Evolutionary conservation across 371 early-diverging fungal genomes (phyloP).

Genomic region (Apophysomyces sp.): DNA sequence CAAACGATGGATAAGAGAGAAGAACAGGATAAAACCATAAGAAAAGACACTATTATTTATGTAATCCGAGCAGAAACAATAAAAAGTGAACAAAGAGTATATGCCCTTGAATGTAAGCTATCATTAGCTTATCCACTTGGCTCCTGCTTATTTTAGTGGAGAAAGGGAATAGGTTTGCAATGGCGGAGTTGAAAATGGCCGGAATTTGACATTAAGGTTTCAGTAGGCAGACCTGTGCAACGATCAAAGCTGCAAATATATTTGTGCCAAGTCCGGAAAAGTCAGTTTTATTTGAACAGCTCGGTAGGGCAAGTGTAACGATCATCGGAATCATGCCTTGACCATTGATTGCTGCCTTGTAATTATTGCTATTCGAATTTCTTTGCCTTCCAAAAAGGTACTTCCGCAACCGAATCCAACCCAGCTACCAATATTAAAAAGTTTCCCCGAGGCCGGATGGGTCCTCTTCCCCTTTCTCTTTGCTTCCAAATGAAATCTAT

Average conservation of each 20-base stretch:
- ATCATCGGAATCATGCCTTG: background rate
- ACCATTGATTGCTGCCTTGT: background rate
- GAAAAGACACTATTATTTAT: background rate
- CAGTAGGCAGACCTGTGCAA: background rate
- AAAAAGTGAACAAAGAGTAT: background rate
- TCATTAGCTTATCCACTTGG: background rate
- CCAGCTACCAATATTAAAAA: background rate
- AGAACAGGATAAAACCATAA: background rate
- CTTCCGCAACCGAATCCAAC: background rate
- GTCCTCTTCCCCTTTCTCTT: background rate
- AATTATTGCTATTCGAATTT: background rate
- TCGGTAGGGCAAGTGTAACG: background rate
- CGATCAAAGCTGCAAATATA: background rate
- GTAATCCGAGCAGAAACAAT: background rate
- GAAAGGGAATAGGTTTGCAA: no score
- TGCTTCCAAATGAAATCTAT: constrained; percentile 21
- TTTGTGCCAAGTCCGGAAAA: no score
- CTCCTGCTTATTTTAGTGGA: background rate
- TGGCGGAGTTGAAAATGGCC: background rate
- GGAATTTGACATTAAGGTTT: background rate
- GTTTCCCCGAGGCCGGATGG: background rate
- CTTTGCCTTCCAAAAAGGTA: background rate
- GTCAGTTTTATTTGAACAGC: no score
- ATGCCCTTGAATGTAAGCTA: background rate
- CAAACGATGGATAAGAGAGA: background rate